phyloP scores from a whole-genome alignment of 306 rosid species.

The Abrus pulchellus region DNA sequence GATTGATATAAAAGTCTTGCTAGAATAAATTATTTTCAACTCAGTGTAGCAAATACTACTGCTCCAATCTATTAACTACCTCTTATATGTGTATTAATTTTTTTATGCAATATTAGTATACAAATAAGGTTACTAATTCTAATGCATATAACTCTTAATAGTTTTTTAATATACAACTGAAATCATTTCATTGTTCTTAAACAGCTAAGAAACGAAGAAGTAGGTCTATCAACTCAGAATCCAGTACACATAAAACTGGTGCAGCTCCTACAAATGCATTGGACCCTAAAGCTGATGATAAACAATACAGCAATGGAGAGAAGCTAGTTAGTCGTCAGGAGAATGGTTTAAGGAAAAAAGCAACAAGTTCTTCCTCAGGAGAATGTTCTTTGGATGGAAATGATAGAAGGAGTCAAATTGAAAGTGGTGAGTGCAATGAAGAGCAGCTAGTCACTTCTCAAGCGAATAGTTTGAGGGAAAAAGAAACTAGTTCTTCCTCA shows the following conservation, averaged over 20 bases:
- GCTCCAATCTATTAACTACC: constrained; percentile 8
- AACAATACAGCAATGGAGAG: constrained; percentile 43
- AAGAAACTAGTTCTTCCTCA: constrained; percentile 19
- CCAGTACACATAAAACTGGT: constrained; percentile 51
- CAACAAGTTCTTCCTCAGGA: constrained; percentile 35
- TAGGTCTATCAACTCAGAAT: constrained; percentile 44
- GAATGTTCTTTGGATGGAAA: constrained; percentile 36
- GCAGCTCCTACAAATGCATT: constrained; percentile 48
- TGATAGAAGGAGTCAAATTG: constrained; percentile 1
- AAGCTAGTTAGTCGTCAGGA: constrained; percentile 39
- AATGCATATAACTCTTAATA: background rate
- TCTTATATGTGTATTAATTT: background rate
- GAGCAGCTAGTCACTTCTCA: constrained; percentile 31
- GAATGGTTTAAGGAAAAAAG: constrained; percentile 27
- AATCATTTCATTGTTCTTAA: constrained; percentile 43
- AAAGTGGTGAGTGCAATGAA: constrained; percentile 21
- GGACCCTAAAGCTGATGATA: constrained; percentile 51
- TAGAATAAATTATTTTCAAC: background rate
- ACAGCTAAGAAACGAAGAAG: constrained; percentile 72
- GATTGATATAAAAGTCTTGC: background rate
- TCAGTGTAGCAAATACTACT: constrained; percentile 7
- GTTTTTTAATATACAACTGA: constrained; percentile 24
- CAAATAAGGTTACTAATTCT: constrained; percentile 35
- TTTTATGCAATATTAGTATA: background rate
- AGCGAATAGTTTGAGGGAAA: constrained; percentile 22